Percentiles rank a stretch among this genome's conserved stretches.
Conservation (phyloP, 176 grass and related monocot genomes). For the Rhipidocladum racemiflorum region DNA sequence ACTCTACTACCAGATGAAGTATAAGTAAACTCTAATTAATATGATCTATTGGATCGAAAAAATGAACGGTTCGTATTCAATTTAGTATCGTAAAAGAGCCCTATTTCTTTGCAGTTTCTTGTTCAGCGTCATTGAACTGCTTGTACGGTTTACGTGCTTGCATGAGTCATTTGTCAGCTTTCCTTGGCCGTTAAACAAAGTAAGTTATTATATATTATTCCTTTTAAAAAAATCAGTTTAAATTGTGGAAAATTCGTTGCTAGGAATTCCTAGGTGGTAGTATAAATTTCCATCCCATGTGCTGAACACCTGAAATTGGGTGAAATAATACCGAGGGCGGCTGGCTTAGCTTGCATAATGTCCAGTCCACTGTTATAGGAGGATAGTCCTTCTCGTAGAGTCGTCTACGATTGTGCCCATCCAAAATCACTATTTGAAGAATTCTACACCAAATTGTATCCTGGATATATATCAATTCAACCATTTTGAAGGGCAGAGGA, state of each 20-base stretch:
- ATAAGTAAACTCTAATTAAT: too few species aligned
- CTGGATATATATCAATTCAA: neutral
- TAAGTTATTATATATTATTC: neutral
- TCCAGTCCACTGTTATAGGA: neutral
- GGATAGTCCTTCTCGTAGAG: neutral
- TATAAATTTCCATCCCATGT: neutral
- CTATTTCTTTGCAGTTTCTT: neutral
- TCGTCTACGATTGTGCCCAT: neutral
- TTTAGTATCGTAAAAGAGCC: too few species aligned
- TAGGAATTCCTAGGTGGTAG: neutral
- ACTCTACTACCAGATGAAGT: too few species aligned
- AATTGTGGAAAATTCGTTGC: neutral
- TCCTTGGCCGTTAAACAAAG: neutral
- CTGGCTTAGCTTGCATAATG: neutral
- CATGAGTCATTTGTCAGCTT: neutral
- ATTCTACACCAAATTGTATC: neutral
- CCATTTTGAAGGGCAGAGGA: neutral
- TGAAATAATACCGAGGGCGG: neutral
- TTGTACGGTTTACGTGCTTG: neutral
- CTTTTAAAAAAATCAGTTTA: neutral
- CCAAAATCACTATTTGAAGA: neutral
- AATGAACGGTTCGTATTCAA: too few species aligned
- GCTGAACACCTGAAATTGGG: neutral
- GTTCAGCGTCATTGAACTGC: neutral
- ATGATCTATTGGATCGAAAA: too few species aligned